Percentiles rank a stretch among this genome's conserved stretches.
Conservation (phyloP, 2,329 filamentous ascomycete species). For the Chaetomium globosum region DNA sequence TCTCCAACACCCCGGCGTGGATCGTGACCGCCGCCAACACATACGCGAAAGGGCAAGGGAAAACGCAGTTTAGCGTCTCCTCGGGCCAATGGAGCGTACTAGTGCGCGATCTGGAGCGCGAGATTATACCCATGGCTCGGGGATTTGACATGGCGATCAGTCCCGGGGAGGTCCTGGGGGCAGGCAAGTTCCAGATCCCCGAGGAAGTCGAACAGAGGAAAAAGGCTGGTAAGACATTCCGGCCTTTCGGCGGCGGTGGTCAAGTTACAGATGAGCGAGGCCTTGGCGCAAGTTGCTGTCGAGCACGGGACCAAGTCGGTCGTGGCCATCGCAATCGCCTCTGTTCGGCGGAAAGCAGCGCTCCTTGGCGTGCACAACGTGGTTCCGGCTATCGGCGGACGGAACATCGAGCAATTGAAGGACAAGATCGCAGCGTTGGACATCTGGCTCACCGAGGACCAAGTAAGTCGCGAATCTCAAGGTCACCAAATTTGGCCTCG, state of each 20-base stretch:
- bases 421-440: conserved; percentile 60
- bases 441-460: conserved; percentile 53
- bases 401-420: conserved; percentile 55
- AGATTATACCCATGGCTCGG: conserved; percentile 46
- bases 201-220: conserved; percentile 41
- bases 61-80: conserved; percentile 70
- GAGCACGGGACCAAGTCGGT: conserved; percentile 58
- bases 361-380: conserved; percentile 44
- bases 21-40: conserved; percentile 52
- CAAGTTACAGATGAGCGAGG: conserved; percentile 56
- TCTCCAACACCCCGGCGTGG: conserved; percentile 67
- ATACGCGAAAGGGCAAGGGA: conserved; percentile 65
- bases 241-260: conserved; percentile 44
- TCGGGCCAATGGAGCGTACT: conserved; percentile 65
- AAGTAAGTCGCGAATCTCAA: conserved; percentile 53
- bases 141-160: conserved; percentile 54
- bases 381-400: conserved; percentile 56
- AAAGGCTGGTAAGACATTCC: conserved; percentile 46
- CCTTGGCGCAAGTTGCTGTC: conserved; percentile 62
- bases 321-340: conserved; percentile 60
- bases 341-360: conserved; percentile 53
- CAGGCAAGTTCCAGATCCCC: conserved; percentile 53
- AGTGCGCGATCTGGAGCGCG: conserved; percentile 34
- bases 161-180: conserved; percentile 63
- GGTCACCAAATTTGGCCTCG: conserved; percentile 56